Evolutionary conservation across 768 basidiomycete species (phyloP), one percentile per base, ranked within the genome.

Genomic region (Boletellus ananas): DNA sequence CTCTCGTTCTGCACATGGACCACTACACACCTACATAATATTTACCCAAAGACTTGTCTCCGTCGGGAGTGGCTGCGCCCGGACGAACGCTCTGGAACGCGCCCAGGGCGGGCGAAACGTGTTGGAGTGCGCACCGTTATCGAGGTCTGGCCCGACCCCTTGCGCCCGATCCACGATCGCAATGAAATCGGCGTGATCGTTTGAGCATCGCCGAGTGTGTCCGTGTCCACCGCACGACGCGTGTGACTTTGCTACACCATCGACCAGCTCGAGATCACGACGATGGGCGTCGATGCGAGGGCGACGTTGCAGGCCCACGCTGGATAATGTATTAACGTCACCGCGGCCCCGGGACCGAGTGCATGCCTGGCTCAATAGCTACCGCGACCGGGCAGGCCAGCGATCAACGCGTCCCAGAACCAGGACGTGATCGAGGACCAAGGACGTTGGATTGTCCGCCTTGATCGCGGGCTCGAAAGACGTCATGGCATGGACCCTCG

Each of bases 401-500:
- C 31, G 34, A 54, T 40, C 43, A 25, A 25, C 45, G 43, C 17
- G 23, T 27, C 31, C 1, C 25, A 33, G 11, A 14, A 52, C 33
- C 12, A 36, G 44, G 37, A 38, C 29, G 10, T 34, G 58, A 53
- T 50, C 58, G 44, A 41, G 44, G 36, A 36, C 37, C 47, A 6
- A 34, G 33, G 40, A 37, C 34, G 36, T 12, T 29, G 49, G 7
- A 39, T 48, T 33, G 29, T 41, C 47, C 17, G 10, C 27, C 43
- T 38, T 37, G 50, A 51, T 56, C 51, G 37, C 23, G 39, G 41
- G 40, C 47, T 41, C 23, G 33, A 37, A 25, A 8, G 3, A 36
- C 47, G 41, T 37, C 29, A 36, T 27, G 49, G 46, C 29, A 38
- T 48, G 29, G 34, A 1, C 51, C 58, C 61, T 64, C 61, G 44